phyloP scores from a whole-genome alignment of 225 moss, liverwort and hornwort species.

The Neckera pumila region DNA sequence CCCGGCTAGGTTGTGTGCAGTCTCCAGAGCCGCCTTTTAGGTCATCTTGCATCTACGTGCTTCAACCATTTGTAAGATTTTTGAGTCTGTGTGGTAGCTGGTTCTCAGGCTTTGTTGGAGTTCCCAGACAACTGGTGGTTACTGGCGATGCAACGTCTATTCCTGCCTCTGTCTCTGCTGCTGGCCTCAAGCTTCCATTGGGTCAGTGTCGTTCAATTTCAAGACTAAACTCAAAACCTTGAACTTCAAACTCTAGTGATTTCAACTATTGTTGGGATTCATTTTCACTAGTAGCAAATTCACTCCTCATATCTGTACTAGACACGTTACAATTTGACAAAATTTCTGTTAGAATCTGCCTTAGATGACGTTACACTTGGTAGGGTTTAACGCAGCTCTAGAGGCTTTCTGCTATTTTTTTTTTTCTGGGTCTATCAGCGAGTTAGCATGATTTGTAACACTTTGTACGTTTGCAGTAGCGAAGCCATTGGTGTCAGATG shows the following conservation, averaged over 20 bases:
- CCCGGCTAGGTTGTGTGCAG: slow-evolving; percentile 33
- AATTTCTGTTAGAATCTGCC: not conserved
- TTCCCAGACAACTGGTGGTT: slow-evolving; percentile 36
- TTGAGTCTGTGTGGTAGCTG: not conserved
- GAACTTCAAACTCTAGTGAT: not conserved
- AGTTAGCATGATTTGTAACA: not conserved
- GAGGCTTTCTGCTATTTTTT: not conserved
- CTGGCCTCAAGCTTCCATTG: slow-evolving; percentile 39
- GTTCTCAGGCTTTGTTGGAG: slow-evolving; percentile 33
- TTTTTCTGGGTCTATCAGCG: not conserved
- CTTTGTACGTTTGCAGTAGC: slow-evolving; percentile 18
- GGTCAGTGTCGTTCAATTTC: slow-evolving; percentile 4
- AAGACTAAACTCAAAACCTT: not conserved
- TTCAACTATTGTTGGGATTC: not conserved
- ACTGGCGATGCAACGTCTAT: slow-evolving; percentile 37
- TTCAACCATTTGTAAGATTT: not conserved
- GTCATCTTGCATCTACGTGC: not conserved
- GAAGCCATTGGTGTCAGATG: slow-evolving; percentile 51
- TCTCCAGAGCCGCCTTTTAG: slow-evolving; percentile 1
- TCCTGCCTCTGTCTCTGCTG: slow-evolving; percentile 40
- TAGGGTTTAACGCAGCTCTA: not conserved
- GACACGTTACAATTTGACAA: no score
- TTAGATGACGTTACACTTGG: not conserved
- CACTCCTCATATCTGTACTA: not conserved
- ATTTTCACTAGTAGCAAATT: not conserved